A percentile compares a stretch with the other conserved stretches of the same genome.
Evolutionary conservation across 495 filamentous ascomycete genomes (phyloP).

Genomic region (Penicillium roqueforti): DNA sequence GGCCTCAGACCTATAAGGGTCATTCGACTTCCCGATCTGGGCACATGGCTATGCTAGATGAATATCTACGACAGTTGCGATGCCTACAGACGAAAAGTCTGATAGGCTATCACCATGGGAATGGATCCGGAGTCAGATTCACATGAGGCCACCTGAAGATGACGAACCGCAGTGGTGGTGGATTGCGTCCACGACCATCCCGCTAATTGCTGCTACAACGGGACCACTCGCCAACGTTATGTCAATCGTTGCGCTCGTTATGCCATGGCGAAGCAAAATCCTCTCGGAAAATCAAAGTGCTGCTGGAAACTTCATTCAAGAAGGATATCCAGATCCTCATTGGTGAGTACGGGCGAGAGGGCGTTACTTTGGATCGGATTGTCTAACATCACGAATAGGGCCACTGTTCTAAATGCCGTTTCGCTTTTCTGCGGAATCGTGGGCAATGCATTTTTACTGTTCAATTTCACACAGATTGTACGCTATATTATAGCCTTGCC

Average conservation of each 20-base stretch:
- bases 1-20: background rate
- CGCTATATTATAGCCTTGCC: conserved; percentile 76
- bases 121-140: conserved; percentile 23
- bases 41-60: conserved; percentile 3
- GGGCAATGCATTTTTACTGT: conserved; percentile 68
- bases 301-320: conserved; percentile 37
- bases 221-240: conserved; percentile 72
- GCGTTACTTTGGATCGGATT: background rate
- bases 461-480: conserved; percentile 79
- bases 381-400: conserved; percentile 25
- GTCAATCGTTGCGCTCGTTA: conserved; percentile 68
- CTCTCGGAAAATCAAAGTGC: conserved; percentile 21
- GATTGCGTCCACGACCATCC: conserved; percentile 74
- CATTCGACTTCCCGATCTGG: background rate
- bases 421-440: conserved; percentile 63
- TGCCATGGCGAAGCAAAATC: conserved; percentile 56
- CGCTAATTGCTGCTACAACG: conserved; percentile 65
- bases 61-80: conserved; percentile 9
- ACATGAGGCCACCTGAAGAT: conserved; percentile 45
- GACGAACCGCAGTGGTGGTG: conserved; percentile 62
- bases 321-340: conserved; percentile 45
- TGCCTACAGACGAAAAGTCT: conserved; percentile 2
- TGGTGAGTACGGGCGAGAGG: conserved; percentile 40
- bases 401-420: conserved; percentile 56
- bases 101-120: conserved; percentile 15